These are phyloP conservation scores for Zalaria sp. DNA, from an alignment of 2,329 filamentous ascomycete genomes.

Conservation along the genomic window DNA sequence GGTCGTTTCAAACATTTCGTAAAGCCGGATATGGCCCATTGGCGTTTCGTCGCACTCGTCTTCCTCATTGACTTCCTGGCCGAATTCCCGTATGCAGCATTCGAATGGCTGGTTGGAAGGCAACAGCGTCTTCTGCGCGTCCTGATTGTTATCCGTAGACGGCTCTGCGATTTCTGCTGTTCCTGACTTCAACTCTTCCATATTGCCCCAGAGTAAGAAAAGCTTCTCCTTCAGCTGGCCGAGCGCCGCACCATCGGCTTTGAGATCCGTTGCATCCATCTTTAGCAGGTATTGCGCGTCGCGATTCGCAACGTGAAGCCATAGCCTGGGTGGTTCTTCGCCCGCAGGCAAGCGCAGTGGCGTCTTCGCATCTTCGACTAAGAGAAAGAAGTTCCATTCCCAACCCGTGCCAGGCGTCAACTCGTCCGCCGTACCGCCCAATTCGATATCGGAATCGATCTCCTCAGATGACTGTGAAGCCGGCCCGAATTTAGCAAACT, in stretches of 20 bases:
- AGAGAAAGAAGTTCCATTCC: constrained; percentile 75
- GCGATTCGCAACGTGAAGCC: constrained; percentile 51
- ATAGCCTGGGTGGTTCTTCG: constrained; percentile 38
- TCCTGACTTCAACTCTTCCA: constrained; percentile 52
- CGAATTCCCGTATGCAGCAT: constrained; percentile 29
- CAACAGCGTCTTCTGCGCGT: constrained; percentile 3
- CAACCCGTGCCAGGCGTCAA: constrained; percentile 31
- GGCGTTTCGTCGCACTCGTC: constrained; percentile 12
- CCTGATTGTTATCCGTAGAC: constrained; percentile 9
- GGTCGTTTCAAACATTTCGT: constrained; percentile 14
- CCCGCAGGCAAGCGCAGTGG: constrained; percentile 12
- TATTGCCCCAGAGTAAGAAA: constrained; percentile 71
- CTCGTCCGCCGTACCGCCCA: constrained; percentile 19
- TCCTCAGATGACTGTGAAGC: background rate
- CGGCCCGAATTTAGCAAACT: constrained; percentile 43
- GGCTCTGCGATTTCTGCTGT: constrained; percentile 12
- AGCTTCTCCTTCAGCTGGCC: constrained; percentile 51
- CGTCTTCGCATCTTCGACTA: constrained; percentile 54
- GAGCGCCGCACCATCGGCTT: constrained; percentile 23
- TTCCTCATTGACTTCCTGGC: constrained; percentile 18
- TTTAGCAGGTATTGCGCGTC: constrained; percentile 43
- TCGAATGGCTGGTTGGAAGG: constrained; percentile 30
- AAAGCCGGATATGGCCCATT: constrained; percentile 17
- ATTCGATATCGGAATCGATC: constrained; percentile 12
- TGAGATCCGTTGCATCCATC: constrained; percentile 30